Evolutionary conservation across 768 basidiomycete genomes (phyloP).

Genomic region (Amanita inopinata): DNA sequence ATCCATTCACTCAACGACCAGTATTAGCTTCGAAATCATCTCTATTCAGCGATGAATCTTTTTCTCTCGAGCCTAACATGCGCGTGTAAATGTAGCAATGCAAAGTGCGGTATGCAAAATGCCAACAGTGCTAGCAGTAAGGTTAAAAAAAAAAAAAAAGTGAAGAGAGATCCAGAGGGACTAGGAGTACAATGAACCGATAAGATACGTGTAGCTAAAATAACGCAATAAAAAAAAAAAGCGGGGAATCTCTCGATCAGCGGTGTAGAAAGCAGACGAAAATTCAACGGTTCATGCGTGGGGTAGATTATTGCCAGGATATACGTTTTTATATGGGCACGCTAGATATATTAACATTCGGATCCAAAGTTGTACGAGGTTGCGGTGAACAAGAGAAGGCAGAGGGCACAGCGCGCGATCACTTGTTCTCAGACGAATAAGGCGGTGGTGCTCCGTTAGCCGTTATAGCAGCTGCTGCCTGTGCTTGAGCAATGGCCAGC

Average conservation of each 20-base stretch:
- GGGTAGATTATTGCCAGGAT: no score
- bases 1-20: no score
- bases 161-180: not conserved
- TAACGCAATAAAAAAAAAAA: slow-evolving; percentile 1
- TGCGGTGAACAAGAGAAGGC: not conserved
- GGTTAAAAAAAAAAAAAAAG: slow-evolving; percentile 8
- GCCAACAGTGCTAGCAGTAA: not conserved
- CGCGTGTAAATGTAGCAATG: not conserved
- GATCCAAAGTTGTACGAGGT: not conserved
- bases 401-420: not conserved
- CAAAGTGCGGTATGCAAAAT: not conserved
- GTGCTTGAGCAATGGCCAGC: slow-evolving; percentile 1
- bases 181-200: not conserved
- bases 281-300: no score
- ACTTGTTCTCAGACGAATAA: not conserved
- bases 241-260: not conserved
- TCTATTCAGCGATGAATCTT: no score
- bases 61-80: not conserved
- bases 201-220: not conserved
- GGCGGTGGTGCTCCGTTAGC: not conserved
- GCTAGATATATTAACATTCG: no score
- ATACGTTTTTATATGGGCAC: no score
- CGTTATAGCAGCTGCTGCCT: not conserved
- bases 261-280: not conserved
- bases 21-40: no score